phyloP scores from a whole-genome alignment of 306 rosid species.

The Castanea mollissima region DNA sequence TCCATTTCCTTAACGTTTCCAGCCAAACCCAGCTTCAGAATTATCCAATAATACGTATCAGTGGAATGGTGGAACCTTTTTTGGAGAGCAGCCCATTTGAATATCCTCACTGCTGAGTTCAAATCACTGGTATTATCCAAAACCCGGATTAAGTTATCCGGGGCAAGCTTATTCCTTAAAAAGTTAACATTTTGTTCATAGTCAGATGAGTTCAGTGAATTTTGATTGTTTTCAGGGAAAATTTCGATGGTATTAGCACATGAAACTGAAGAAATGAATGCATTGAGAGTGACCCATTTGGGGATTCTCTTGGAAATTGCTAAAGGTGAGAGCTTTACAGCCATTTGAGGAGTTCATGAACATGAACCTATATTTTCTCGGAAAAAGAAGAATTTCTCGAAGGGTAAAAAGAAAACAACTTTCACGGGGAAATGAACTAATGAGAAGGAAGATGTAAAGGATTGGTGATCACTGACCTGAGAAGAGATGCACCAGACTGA shows the following conservation, averaged over 20 bases:
- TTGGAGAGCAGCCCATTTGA: slow-evolving; percentile 77
- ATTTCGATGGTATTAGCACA: slow-evolving; percentile 35
- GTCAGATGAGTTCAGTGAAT: slow-evolving; percentile 36
- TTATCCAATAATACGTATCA: slow-evolving; percentile 48
- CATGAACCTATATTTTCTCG: background rate
- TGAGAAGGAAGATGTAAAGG: background rate
- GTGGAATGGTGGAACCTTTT: slow-evolving; percentile 59
- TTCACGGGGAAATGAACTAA: background rate
- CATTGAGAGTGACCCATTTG: slow-evolving; percentile 41
- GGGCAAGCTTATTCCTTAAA: slow-evolving; percentile 53
- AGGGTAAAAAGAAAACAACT: slow-evolving; percentile 9
- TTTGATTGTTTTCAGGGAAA: slow-evolving; percentile 40
- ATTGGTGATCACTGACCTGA: slow-evolving; percentile 45
- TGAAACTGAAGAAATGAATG: slow-evolving; percentile 46
- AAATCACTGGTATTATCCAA: slow-evolving; percentile 56
- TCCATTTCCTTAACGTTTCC: slow-evolving; percentile 65
- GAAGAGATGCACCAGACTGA: slow-evolving; percentile 3
- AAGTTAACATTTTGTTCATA: slow-evolving; percentile 46
- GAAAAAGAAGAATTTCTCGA: slow-evolving; percentile 6
- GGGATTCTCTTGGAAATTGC: slow-evolving; percentile 46
- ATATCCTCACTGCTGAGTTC: slow-evolving; percentile 61
- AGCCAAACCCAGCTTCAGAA: slow-evolving; percentile 73
- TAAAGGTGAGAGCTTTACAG: slow-evolving; percentile 56
- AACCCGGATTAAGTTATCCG: slow-evolving; percentile 53
- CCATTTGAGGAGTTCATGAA: slow-evolving; percentile 45